Evolutionary conservation across 2,329 filamentous ascomycete species (phyloP), one percentile per base, ranked within the genome.

Genomic region (Pestalotiopsis sp.): DNA sequence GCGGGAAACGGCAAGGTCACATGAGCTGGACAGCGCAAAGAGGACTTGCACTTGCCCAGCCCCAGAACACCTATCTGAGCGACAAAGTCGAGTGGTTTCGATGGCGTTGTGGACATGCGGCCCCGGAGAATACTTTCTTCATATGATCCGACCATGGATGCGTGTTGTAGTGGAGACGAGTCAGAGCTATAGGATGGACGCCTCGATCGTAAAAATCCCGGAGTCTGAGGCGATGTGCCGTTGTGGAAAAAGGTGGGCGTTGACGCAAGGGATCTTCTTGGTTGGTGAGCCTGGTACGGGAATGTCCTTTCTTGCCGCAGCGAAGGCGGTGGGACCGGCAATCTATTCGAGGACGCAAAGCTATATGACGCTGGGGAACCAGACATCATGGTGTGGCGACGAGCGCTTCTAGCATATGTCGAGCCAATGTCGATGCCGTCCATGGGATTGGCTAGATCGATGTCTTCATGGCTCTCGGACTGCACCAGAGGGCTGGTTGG

Each of bases 121-220:
- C 96, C 96, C 61, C 94, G 90, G 2, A 99, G 84, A 70, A 99
- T 98, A 36, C 94, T 98, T 81, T 99, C 96, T 80, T 99, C 96
- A 74, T 98, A 99, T 1, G 95, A 98, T 2, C 96, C 96, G 2
- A 98, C 95, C 92, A 99, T 97, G 3, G 95, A 95, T 9, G 95
- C 95, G 80, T 97, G 94, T 68, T 95, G 93, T 36, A 96, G 83
- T 4, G 93, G 91, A 2, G 93, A 94, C 2, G 85, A 83, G 60
- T 97, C 95, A 0, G 91, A 90, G 17, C 89, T 87, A 60, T 93
- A 84, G 0, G 95, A 98, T 0, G 91, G 90, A 9, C 88, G 84
- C 58, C 94, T 86, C 2, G 89, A 83, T 3, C 86, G 84, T 9
- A 87, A 75, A 59, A 86, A 80, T 0, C 81, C 80, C 1, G 87